A percentile compares a stretch with the other conserved stretches of the same genome.
Evolutionary conservation across 2,329 filamentous ascomycete genomes (phyloP).

Genomic region (Plectosphaerella plurivora): DNA sequence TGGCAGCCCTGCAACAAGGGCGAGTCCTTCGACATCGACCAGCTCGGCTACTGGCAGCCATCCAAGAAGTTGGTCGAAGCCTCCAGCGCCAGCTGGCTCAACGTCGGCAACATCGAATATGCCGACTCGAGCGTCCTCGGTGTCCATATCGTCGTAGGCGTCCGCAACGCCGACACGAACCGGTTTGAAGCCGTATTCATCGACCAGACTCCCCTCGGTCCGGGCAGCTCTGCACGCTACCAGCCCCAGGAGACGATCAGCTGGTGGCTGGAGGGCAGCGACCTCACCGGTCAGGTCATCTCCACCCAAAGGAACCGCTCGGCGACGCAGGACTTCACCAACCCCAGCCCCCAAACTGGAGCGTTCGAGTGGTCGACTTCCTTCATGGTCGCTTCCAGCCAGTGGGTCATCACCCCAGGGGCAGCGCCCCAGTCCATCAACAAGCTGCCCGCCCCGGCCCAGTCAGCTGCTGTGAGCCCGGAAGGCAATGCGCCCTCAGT

Average conservation of each 20-base stretch:
- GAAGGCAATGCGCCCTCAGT: too few species aligned
- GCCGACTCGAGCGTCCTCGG: neutral
- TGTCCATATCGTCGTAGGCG: neutral
- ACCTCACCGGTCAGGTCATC: neutral
- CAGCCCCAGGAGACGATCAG: neutral
- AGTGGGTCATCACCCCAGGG: neutral
- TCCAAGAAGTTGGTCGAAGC: neutral
- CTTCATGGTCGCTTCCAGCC: neutral
- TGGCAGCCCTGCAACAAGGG: neutral
- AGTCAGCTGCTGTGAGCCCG: too few species aligned
- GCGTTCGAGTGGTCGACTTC: neutral
- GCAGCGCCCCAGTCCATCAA: neutral
- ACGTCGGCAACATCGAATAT: neutral
- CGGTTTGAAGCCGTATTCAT: neutral
- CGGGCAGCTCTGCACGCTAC: neutral
- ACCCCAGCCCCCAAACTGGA: neutral
- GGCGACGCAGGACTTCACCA: neutral
- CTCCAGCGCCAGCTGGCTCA: neutral
- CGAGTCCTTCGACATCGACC: neutral
- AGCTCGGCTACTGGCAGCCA: neutral
- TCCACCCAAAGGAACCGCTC: neutral
- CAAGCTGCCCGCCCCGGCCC: too few species aligned
- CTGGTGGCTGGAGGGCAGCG: neutral
- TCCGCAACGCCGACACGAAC: neutral
- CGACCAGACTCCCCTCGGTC: neutral